phyloP scores from a whole-genome alignment of 2,329 filamentous ascomycete species.

The Apiospora saccharicola region DNA sequence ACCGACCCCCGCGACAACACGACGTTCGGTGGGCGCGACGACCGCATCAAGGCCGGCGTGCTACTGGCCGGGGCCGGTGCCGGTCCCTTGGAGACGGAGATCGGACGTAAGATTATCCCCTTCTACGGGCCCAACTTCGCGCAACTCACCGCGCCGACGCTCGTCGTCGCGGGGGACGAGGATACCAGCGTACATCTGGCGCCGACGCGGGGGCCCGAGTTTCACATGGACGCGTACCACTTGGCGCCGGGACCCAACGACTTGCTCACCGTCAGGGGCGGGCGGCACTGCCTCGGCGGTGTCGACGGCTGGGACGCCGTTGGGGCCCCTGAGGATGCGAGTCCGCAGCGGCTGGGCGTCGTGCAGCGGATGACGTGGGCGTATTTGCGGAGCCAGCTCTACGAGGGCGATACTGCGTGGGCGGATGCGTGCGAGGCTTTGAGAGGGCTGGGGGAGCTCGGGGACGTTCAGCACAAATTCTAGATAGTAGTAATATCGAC shows the following conservation, averaged over 20 bases:
- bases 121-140: constrained; percentile 45
- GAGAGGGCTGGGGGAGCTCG: constrained; percentile 35
- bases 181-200: constrained; percentile 45
- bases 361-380: constrained; percentile 49
- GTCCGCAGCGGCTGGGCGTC: constrained; percentile 42
- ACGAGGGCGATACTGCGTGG: constrained; percentile 45
- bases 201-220: constrained; percentile 43
- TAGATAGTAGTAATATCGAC: background rate
- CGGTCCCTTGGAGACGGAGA: constrained; percentile 39
- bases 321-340: constrained; percentile 44
- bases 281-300: constrained; percentile 47
- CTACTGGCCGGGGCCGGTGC: constrained; percentile 44
- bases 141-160: constrained; percentile 43
- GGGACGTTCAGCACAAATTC: constrained; percentile 41
- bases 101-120: constrained; percentile 39
- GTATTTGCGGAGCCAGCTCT: constrained; percentile 46
- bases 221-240: constrained; percentile 48
- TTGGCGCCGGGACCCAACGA: constrained; percentile 44
- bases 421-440: constrained; percentile 40
- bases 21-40: constrained; percentile 35
- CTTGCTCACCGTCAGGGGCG: constrained; percentile 43
- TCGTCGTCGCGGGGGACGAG: constrained; percentile 49
- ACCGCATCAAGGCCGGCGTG: constrained; percentile 48
- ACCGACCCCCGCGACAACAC: constrained; percentile 38
- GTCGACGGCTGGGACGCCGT: constrained; percentile 47